These are phyloP conservation scores for Malassezia brasiliensis DNA, from an alignment of 1,284 basidiomycete species.

Conservation along the genomic window DNA sequence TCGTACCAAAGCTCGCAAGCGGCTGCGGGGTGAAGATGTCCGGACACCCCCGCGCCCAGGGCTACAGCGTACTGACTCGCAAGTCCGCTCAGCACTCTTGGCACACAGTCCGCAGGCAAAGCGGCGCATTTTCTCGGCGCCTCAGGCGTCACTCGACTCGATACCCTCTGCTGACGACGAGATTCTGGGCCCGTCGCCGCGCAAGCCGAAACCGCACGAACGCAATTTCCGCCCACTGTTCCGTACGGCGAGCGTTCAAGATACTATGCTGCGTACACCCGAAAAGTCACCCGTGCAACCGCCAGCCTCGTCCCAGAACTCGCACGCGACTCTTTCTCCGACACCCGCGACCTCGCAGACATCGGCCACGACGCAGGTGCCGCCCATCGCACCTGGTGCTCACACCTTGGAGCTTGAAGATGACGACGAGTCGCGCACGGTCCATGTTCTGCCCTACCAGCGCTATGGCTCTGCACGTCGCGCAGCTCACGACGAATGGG, in stretches of 20 bases:
- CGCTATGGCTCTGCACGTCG: conserved; percentile 8
- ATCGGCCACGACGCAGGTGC: conserved; percentile 2
- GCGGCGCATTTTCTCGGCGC: conserved; percentile 7
- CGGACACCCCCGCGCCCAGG: conserved; percentile 6
- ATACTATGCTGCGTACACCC: background rate
- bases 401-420: conserved; percentile 2
- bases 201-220: background rate
- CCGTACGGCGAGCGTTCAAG: background rate
- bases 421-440: background rate
- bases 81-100: background rate
- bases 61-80: background rate
- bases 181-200: conserved; percentile 11
- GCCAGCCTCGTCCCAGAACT: background rate
- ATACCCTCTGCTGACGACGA: background rate
- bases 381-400: background rate
- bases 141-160: background rate
- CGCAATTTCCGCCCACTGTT: conserved; percentile 11
- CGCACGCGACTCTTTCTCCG: background rate
- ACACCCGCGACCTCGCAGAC: background rate
- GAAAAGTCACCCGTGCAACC: background rate
- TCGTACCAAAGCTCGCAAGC: conserved; percentile 15
- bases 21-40: conserved; percentile 15
- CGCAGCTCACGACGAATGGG: background rate
- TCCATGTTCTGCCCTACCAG: conserved; percentile 10
- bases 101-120: conserved; percentile 8